These are phyloP conservation scores for Boletus pseudo-olivaceus DNA, from an alignment of 768 basidiomycete genomes.

Conservation along the genomic window DNA sequence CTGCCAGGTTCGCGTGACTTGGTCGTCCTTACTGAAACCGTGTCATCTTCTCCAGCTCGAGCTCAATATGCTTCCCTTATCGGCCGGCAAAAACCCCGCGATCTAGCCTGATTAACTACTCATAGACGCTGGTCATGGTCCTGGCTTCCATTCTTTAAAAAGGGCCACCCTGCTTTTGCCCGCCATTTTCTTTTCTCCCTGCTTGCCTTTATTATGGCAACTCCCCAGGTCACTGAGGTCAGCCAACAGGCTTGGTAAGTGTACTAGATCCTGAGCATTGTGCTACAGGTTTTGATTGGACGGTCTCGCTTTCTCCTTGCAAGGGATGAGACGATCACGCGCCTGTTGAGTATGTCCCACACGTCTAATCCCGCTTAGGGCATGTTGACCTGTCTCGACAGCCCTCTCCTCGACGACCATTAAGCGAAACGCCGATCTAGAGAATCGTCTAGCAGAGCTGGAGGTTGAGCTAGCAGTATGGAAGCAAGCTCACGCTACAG, in stretches of 20 bases:
- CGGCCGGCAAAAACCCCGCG: slow-evolving; percentile 47
- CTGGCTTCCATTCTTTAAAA: slow-evolving; percentile 36
- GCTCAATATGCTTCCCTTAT: slow-evolving; percentile 27
- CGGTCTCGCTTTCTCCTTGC: slow-evolving; percentile 16
- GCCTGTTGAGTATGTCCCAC: slow-evolving; percentile 50
- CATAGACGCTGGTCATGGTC: slow-evolving; percentile 33
- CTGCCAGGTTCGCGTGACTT: slow-evolving; percentile 28
- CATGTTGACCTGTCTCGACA: slow-evolving; percentile 27
- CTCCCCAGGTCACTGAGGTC: slow-evolving; percentile 58
- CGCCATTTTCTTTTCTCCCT: slow-evolving; percentile 31
- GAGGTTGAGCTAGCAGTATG: slow-evolving; percentile 67
- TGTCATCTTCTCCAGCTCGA: slow-evolving; percentile 20
- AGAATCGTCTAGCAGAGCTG: slow-evolving; percentile 61
- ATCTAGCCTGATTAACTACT: slow-evolving; percentile 54
- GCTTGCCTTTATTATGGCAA: slow-evolving; percentile 42
- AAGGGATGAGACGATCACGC: slow-evolving; percentile 67
- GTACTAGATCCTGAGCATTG: slow-evolving; percentile 8
- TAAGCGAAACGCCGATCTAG: slow-evolving; percentile 60
- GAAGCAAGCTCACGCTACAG: slow-evolving; percentile 66
- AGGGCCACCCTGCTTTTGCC: slow-evolving; percentile 22
- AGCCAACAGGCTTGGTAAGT: slow-evolving; percentile 66
- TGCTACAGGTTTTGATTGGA: slow-evolving; percentile 16
- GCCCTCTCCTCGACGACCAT: slow-evolving; percentile 63
- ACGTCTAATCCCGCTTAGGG: slow-evolving; percentile 1
- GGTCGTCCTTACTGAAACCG: slow-evolving; percentile 20